Conservation (phyloP, 129 eudicot species). For the Ambrosia artemisiifolia region DNA sequence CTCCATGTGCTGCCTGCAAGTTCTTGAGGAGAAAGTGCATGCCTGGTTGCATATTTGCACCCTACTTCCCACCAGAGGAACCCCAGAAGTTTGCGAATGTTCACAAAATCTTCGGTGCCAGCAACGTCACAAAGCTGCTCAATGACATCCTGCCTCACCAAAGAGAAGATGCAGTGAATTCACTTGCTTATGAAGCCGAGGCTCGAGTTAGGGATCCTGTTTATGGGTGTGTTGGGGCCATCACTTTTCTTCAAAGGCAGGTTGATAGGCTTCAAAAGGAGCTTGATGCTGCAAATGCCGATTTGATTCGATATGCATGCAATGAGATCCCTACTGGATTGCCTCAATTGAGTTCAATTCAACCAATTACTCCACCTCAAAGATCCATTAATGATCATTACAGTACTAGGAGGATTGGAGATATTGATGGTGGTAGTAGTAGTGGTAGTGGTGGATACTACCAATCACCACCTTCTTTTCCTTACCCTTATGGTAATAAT, state of each 20-base stretch:
- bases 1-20: slow-evolving; percentile 98
- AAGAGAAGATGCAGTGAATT: slow-evolving; percentile 80
- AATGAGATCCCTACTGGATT: slow-evolving; percentile 32
- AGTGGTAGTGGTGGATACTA: slow-evolving; percentile 37
- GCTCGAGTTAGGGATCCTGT: slow-evolving; percentile 90
- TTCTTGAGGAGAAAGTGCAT: slow-evolving; percentile 84
- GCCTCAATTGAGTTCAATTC: slow-evolving; percentile 34
- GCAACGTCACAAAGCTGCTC: slow-evolving; percentile 85
- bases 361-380: slow-evolving; percentile 35
- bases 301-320: slow-evolving; percentile 54
- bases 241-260: slow-evolving; percentile 74
- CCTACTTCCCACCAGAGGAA: slow-evolving; percentile 93
- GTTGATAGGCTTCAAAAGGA: slow-evolving; percentile 83
- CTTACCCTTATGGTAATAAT: slow-evolving; percentile 33
- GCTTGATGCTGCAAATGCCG: slow-evolving; percentile 79
- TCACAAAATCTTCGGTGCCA: slow-evolving; percentile 96
- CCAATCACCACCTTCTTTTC: slow-evolving; percentile 40
- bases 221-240: slow-evolving; percentile 82
- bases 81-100: slow-evolving; percentile 83
- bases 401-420: slow-evolving; percentile 30
- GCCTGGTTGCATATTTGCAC: slow-evolving; percentile 89
- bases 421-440: not conserved
- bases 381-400: slow-evolving; percentile 30
- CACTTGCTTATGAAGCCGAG: slow-evolving; percentile 93
- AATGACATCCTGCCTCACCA: slow-evolving; percentile 83